Conservation (phyloP, 768 basidiomycete species). For the Infundibulicybe gibba region DNA sequence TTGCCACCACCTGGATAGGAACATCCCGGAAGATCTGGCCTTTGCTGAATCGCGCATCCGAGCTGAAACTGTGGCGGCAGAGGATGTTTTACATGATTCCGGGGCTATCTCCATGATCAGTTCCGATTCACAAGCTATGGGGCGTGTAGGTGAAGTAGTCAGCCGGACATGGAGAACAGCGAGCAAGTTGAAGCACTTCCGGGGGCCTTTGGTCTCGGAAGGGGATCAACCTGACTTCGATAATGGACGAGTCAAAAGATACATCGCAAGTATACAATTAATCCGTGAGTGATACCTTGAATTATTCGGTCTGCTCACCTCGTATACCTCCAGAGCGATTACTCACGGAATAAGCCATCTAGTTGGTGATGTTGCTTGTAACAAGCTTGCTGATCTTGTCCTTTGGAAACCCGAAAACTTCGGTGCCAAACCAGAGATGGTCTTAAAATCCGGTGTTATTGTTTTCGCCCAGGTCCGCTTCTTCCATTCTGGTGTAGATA, state of each 20-base stretch:
- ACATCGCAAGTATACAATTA: conserved; percentile 95
- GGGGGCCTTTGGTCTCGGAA: conserved; percentile 67
- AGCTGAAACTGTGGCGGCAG: conserved; percentile 95
- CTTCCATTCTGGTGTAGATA: neutral
- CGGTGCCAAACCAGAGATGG: conserved; percentile 89
- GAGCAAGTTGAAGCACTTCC: conserved; percentile 83
- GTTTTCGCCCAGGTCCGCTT: conserved; percentile 76
- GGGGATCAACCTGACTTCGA: conserved; percentile 57
- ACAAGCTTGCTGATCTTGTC: conserved; percentile 89
- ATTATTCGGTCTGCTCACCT: neutral
- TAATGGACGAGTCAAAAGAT: conserved; percentile 91
- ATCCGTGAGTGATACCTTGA: conserved; percentile 64
- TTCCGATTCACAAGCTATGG: conserved; percentile 98
- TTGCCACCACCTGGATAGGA: conserved; percentile 93
- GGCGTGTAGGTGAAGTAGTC: conserved; percentile 92
- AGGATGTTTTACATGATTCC: conserved; percentile 89
- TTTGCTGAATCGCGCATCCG: conserved; percentile 98
- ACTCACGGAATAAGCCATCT: conserved; percentile 88
- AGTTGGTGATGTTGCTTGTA: conserved; percentile 80
- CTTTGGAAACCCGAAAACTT: conserved; percentile 95
- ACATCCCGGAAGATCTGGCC: conserved; percentile 89
- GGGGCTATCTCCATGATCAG: conserved; percentile 98
- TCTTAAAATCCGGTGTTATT: conserved; percentile 93
- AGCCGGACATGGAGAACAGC: conserved; percentile 96
- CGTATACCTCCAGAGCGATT: conserved; percentile 60